These are phyloP conservation scores for Magnaporthiopsis incrustans DNA, from an alignment of 2,329 filamentous ascomycete species.

Conservation along the genomic window DNA sequence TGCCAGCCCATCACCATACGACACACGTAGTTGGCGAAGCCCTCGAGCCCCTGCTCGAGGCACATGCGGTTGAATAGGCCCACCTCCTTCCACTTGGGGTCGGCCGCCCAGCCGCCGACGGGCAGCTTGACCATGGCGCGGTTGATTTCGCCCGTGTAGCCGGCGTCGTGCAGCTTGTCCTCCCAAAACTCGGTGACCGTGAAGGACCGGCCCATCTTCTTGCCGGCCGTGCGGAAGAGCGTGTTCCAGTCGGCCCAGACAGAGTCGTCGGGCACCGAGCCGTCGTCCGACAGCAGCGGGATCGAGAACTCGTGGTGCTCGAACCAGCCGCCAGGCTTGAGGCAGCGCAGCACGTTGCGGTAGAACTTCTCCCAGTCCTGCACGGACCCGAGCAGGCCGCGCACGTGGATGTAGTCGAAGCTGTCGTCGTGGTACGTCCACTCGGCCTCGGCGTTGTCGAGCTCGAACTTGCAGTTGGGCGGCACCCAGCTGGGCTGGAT, in stretches of 20 bases:
- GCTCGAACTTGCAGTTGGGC: constrained; percentile 54
- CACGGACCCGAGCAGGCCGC: constrained; percentile 44
- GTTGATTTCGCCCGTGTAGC: constrained; percentile 10
- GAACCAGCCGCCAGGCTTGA: constrained; percentile 36
- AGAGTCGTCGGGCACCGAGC: constrained; percentile 9
- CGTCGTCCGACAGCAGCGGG: constrained; percentile 17
- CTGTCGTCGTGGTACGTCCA: constrained; percentile 37
- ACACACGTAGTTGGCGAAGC: constrained; percentile 11
- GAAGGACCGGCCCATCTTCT: constrained; percentile 9
- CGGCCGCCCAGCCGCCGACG: constrained; percentile 11
- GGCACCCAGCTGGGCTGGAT: constrained; percentile 45
- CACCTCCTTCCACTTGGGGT: constrained; percentile 11
- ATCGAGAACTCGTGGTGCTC: constrained; percentile 14
- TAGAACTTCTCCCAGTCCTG: constrained; percentile 44
- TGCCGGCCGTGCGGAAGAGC: constrained; percentile 8
- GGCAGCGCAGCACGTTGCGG: constrained; percentile 23
- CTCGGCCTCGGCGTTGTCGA: constrained; percentile 50
- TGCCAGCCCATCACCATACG: constrained; percentile 11
- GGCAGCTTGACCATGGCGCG: constrained; percentile 9
- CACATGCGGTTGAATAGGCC: constrained; percentile 11
- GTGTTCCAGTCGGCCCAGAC: constrained; percentile 7
- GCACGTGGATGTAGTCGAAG: constrained; percentile 54
- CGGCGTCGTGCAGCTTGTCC: constrained; percentile 7
- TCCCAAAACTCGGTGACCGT: constrained; percentile 9
- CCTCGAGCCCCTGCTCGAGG: constrained; percentile 13